Evolutionary conservation across 306 rosid genomes (phyloP).

Genomic region (Carpinus viminea): DNA sequence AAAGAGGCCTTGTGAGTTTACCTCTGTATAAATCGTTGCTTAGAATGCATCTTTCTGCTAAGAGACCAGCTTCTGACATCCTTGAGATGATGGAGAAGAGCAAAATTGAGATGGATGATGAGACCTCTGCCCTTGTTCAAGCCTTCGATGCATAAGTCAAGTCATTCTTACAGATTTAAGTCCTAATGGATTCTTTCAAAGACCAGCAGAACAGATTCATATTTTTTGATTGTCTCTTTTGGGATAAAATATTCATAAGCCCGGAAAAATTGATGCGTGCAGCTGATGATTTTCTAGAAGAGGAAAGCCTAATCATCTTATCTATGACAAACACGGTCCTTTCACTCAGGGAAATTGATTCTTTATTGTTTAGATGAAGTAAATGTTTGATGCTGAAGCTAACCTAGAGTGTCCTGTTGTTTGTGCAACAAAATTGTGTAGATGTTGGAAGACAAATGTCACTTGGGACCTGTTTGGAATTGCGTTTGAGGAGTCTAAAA

Average conservation of each 20-base stretch:
- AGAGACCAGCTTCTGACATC: constrained; percentile 44
- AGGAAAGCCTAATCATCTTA: background rate
- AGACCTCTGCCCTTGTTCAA: constrained; percentile 45
- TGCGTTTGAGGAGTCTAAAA: too few relatives aligned
- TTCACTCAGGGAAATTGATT: background rate
- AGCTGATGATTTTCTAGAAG: background rate
- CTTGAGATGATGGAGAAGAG: constrained; percentile 59
- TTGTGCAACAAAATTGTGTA: background rate
- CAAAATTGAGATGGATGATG: constrained; percentile 53
- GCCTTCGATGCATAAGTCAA: constrained; percentile 28
- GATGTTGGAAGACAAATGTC: constrained; percentile 2
- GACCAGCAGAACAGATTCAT: background rate
- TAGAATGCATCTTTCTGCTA: constrained; percentile 50
- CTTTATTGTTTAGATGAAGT: background rate
- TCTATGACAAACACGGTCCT: background rate
- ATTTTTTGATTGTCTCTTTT: background rate
- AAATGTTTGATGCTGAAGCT: background rate
- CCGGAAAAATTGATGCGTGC: background rate
- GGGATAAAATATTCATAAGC: background rate
- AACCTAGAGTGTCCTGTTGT: background rate
- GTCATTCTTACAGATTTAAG: constrained; percentile 5
- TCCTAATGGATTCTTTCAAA: constrained; percentile 14
- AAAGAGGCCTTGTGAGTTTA: constrained; percentile 47
- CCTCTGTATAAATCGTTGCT: constrained; percentile 57
- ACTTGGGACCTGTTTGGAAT: background rate